These are phyloP conservation scores for Jaltomata sinuosa DNA, from an alignment of 257 asterid genomes.

Conservation along the genomic window DNA sequence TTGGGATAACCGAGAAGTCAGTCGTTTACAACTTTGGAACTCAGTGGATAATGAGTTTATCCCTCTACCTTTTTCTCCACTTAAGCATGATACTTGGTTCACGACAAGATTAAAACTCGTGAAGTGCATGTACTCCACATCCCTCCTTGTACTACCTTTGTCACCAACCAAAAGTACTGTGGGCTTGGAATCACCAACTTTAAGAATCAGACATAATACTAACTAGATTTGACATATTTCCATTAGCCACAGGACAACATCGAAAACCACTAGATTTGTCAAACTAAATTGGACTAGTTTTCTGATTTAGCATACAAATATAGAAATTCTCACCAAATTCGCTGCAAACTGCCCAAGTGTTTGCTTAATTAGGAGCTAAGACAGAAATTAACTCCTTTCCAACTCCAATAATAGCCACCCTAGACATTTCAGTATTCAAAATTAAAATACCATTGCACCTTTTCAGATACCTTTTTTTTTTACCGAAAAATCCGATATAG, in stretches of 20 bases:
- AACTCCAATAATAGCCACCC: background rate
- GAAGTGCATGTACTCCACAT: background rate
- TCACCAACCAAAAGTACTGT: background rate
- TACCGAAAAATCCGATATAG: background rate
- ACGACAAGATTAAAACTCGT: background rate
- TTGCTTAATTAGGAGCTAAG: background rate
- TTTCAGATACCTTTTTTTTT: too few species aligned
- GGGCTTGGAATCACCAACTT: background rate
- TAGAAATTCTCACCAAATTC: background rate
- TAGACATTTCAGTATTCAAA: background rate
- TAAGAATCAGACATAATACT: background rate
- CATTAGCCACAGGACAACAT: background rate
- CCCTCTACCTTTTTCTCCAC: background rate
- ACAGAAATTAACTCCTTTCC: background rate
- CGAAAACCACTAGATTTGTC: background rate
- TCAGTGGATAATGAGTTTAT: background rate
- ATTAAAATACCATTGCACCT: background rate
- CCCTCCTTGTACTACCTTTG: background rate
- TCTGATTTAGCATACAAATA: background rate
- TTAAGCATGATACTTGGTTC: background rate
- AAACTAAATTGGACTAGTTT: background rate
- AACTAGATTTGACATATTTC: background rate
- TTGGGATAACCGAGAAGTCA: background rate
- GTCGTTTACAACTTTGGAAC: background rate
- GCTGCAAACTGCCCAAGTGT: background rate